A percentile compares a stretch with the other conserved stretches of the same genome.
phyloP scores from a whole-genome alignment of 2,329 filamentous ascomycete species.

The Paracoccidioides lutzii region DNA sequence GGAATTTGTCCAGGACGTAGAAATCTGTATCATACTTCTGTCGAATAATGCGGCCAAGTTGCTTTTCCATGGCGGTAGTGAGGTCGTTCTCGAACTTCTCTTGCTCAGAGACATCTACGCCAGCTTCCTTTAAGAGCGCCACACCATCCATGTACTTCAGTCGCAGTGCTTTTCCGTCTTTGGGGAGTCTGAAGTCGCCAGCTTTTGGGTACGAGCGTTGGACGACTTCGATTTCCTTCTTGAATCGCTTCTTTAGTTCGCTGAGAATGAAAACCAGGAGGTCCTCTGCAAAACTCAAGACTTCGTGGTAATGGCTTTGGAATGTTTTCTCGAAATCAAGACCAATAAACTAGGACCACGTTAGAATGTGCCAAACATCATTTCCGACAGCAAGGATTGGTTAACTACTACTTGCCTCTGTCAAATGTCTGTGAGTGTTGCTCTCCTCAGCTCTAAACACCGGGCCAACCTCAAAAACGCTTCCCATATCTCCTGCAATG shows the following conservation, averaged over 20 bases:
- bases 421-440: slow-evolving; percentile 54
- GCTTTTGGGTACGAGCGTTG: slow-evolving; percentile 39
- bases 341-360: slow-evolving; percentile 31
- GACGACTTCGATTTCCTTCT: slow-evolving; percentile 33
- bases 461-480: slow-evolving; percentile 52
- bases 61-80: slow-evolving; percentile 41
- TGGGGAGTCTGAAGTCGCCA: slow-evolving; percentile 38
- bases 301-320: slow-evolving; percentile 38
- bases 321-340: slow-evolving; percentile 42
- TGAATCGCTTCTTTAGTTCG: slow-evolving; percentile 33
- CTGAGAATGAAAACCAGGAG: slow-evolving; percentile 38
- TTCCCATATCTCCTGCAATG: slow-evolving; percentile 50
- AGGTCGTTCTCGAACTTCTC: slow-evolving; percentile 37
- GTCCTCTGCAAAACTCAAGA: slow-evolving; percentile 37
- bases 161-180: slow-evolving; percentile 36
- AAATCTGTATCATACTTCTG: slow-evolving; percentile 91
- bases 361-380: neutral
- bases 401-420: slow-evolving; percentile 35
- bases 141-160: slow-evolving; percentile 40
- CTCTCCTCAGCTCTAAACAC: slow-evolving; percentile 57
- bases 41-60: slow-evolving; percentile 73
- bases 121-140: slow-evolving; percentile 35
- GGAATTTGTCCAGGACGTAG: slow-evolving; percentile 95
- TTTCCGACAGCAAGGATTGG: slow-evolving; percentile 11
- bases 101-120: slow-evolving; percentile 38